A percentile compares a stretch with the other conserved stretches of the same genome.
phyloP scores from a whole-genome alignment of 495 filamentous ascomycete species.

The Daldinia bambusicola region DNA sequence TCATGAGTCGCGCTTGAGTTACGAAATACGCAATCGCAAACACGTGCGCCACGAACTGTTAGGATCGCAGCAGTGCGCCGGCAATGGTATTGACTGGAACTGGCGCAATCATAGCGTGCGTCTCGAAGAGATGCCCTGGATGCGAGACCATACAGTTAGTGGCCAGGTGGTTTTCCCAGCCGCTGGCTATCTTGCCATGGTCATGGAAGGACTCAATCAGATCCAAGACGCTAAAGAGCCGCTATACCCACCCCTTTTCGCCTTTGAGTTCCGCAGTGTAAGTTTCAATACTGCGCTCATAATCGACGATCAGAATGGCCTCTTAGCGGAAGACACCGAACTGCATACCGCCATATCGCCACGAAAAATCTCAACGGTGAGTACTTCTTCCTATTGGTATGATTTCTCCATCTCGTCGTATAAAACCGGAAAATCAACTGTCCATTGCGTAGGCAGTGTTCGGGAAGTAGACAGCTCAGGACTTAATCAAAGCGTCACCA shows the following conservation, averaged over 20 bases:
- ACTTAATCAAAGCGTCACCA: not conserved
- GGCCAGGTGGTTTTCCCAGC: not conserved
- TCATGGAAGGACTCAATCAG: slow-evolving; percentile 3
- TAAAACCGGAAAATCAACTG: not conserved
- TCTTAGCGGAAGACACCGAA: not conserved
- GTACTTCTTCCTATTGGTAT: not conserved
- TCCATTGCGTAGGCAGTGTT: not conserved
- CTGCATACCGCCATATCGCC: not conserved
- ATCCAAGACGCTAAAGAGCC: not conserved
- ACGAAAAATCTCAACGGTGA: not conserved
- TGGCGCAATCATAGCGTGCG: not conserved
- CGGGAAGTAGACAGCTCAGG: not conserved
- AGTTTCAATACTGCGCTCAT: not conserved
- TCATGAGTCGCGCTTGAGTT: not conserved
- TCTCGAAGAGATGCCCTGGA: slow-evolving; percentile 3
- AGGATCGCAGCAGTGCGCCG: not conserved
- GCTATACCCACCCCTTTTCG: not conserved
- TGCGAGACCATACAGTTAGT: not conserved
- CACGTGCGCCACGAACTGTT: slow-evolving; percentile 2
- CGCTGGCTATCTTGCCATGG: slow-evolving; percentile 1
- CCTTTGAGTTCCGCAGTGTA: not conserved
- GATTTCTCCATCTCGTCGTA: not conserved
- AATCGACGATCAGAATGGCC: not conserved
- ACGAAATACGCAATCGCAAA: not conserved
- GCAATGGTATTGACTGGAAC: slow-evolving; percentile 3